Percentiles rank a stretch among this genome's conserved stretches.
Evolutionary conservation across 495 filamentous ascomycete genomes (phyloP).

Genomic region (Aspergillus wentii): DNA sequence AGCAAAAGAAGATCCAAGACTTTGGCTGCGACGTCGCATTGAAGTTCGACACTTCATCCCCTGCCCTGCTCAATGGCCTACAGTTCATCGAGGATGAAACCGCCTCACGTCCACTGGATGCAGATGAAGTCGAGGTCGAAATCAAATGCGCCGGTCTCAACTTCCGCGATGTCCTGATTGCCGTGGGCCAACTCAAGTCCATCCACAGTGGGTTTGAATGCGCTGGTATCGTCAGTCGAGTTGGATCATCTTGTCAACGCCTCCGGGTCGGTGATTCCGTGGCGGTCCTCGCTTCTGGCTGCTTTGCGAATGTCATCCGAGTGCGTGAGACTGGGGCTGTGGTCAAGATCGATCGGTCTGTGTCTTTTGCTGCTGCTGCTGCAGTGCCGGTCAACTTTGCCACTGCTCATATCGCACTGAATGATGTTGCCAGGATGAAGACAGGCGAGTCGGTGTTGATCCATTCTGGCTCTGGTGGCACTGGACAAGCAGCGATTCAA

Average conservation of each 20-base stretch:
- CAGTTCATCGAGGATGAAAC: conserved; percentile 28
- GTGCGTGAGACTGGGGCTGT: too few species aligned
- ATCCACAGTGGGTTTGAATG: conserved; percentile 31
- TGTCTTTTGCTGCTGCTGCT: conserved; percentile 24
- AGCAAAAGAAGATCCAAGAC: too few species aligned
- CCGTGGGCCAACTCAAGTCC: conserved; percentile 27
- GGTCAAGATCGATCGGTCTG: too few species aligned
- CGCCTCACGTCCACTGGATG: not conserved
- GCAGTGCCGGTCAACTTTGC: conserved; percentile 22
- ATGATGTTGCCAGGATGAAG: conserved; percentile 22
- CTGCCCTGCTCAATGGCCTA: too few species aligned
- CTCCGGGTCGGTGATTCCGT: conserved; percentile 37
- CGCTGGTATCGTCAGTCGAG: conserved; percentile 32
- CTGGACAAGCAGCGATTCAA: conserved; percentile 46
- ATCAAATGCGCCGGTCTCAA: conserved; percentile 33
- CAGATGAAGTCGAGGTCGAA: conserved; percentile 19
- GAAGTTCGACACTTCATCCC: too few species aligned
- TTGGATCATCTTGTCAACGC: conserved; percentile 19
- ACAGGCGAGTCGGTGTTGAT: conserved; percentile 42
- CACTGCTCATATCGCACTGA: conserved; percentile 28
- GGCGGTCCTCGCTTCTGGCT: not conserved
- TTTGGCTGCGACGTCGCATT: too few species aligned
- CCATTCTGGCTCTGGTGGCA: conserved; percentile 41
- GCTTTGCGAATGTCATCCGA: conserved; percentile 3
- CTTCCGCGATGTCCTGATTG: conserved; percentile 38